Base-by-base conservation (phyloP, 257 asterid species). In the Solanum piurae region DNA sequence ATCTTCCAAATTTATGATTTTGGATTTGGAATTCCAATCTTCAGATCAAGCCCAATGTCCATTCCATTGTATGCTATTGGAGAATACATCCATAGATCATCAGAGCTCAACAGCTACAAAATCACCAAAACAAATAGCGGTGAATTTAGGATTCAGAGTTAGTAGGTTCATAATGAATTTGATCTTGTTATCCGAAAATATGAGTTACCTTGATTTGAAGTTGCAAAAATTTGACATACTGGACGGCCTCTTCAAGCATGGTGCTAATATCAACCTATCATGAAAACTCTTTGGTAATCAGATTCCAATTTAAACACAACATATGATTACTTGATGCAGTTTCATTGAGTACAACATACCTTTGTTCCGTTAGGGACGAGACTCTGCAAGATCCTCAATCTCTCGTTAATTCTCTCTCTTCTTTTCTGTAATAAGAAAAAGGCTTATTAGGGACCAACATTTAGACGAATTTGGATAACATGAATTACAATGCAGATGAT, bases 221-320 rank as follows among this genome's bases (percentile, higher is more conserved):
- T 92, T 96, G 99, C 89, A 96, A 87, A 83, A 95, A 95, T 88
- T 95, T 96, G 5, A 96, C 99, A 79, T 96, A 96, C 29, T 94
- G 93, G 60, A 94, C 99, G 1, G 99, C 99, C 92, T 95, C 98
- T 93, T 96, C 98, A 11, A 96, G 96, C 99, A 96, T 96, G 68
- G 99, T 95, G 92, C 99, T 96, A 83, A 96, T 96, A 89, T 95
- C 98, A 88, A 95, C 98, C 95, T 93, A 16, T 82, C 4, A 76
- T 44, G 55, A 11, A 4, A 4, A 58, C 10, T 11, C 62, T 64
- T 64, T n/a, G n/a, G 20, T 18, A 7, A 38, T 52, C n/a, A 87
- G 52, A 14, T 76, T 68, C 83, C 68, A 3, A 0, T 62, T 73
- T 49, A 9, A 88, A 29, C 89, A 52, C 9, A n/a, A 23, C 11